phyloP scores from a whole-genome alignment of 768 basidiomycete genomes.

The Hericium alpestre region DNA sequence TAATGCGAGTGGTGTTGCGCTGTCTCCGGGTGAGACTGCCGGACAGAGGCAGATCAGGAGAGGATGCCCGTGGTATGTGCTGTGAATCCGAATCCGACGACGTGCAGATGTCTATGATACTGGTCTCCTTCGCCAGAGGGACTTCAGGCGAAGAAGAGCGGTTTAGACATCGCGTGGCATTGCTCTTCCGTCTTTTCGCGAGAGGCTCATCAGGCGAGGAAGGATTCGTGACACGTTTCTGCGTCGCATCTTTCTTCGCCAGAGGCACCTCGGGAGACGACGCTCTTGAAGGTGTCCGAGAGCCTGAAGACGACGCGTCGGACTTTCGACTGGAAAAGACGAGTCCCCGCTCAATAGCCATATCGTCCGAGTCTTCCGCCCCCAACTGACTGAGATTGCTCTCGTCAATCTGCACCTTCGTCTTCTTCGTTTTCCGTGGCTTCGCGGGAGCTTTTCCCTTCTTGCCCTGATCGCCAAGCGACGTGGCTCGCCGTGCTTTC shows the following conservation, averaged over 20 bases:
- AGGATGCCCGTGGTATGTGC: too few relatives aligned
- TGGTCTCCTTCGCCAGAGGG: conserved; percentile 6
- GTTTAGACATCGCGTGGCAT: not conserved
- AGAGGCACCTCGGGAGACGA: not conserved
- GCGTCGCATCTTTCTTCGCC: not conserved
- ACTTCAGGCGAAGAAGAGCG: conserved; percentile 14
- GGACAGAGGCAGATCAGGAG: not conserved
- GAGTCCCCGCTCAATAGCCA: conserved; percentile 41
- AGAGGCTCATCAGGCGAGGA: not conserved
- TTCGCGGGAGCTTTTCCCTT: conserved; percentile 15
- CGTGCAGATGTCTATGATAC: conserved; percentile 12
- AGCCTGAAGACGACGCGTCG: not conserved
- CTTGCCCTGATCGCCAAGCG: conserved; percentile 23
- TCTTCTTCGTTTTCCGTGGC: conserved; percentile 11
- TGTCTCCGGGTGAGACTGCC: not conserved
- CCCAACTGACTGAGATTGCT: conserved; percentile 33
- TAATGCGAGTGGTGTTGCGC: too few relatives aligned
- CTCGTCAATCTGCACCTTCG: conserved; percentile 16
- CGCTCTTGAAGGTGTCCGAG: not conserved
- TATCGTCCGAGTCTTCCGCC: conserved; percentile 44
- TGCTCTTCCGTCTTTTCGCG: not conserved
- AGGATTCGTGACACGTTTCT: not conserved
- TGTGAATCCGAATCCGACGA: conserved; percentile 5
- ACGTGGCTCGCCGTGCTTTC: conserved; percentile 32
- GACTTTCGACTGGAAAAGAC: conserved; percentile 7